phyloP scores from a whole-genome alignment of 495 filamentous ascomycete species.

The Xylaria curta region DNA sequence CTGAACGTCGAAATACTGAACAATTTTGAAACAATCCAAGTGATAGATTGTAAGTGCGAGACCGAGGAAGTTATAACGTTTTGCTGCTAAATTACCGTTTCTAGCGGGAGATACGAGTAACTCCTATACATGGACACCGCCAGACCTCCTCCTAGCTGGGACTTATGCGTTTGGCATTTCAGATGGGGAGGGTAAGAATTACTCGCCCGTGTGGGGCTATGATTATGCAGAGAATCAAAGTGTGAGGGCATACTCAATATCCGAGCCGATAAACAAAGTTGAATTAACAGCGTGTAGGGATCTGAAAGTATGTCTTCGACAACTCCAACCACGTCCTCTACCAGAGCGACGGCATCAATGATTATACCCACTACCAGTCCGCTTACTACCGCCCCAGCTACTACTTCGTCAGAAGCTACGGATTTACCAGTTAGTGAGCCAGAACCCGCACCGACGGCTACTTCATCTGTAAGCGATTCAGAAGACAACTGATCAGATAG shows the following conservation, averaged over 20 bases:
- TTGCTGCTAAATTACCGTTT: neutral
- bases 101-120: neutral
- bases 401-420: neutral
- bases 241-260: neutral
- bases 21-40: neutral
- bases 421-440: neutral
- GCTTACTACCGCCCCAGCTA: neutral
- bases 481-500: neutral
- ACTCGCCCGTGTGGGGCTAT: neutral
- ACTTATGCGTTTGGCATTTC: neutral
- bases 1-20: neutral
- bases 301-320: neutral
- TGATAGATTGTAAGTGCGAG: constrained; percentile 5
- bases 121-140: constrained; percentile 6
- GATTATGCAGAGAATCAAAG: neutral
- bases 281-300: neutral
- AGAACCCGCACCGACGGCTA: neutral
- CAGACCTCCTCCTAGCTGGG: neutral
- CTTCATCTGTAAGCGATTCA: neutral
- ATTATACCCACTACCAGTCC: neutral
- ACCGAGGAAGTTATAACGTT: neutral
- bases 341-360: neutral
- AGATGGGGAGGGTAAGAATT: neutral
- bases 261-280: neutral
- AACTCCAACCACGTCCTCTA: neutral